phyloP scores from a whole-genome alignment of 192 early-diverging fungal species.

The Mortierella claussenii region DNA sequence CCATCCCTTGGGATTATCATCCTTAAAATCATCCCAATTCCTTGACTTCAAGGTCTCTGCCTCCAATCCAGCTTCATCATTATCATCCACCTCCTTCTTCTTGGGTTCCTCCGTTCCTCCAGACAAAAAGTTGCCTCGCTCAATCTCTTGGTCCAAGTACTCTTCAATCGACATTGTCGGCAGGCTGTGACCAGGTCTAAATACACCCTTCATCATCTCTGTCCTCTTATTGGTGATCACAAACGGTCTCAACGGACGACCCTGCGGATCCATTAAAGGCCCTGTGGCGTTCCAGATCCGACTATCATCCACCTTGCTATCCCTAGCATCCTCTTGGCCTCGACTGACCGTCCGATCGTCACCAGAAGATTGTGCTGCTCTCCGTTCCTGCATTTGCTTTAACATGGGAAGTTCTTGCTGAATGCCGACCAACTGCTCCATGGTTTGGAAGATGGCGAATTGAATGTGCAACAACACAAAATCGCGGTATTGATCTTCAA shows the following conservation, averaged over 20 bases:
- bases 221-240: constrained; percentile 83
- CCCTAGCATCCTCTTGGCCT: constrained; percentile 31
- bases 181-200: constrained; percentile 83
- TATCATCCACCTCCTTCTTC: constrained; percentile 78
- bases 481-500: constrained; percentile 83
- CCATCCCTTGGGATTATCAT: constrained; percentile 77
- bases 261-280: constrained; percentile 62
- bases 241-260: constrained; percentile 84
- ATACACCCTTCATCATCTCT: constrained; percentile 82
- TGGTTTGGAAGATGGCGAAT: constrained; percentile 73
- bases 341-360: constrained; percentile 25
- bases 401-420: constrained; percentile 85
- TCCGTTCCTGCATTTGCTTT: constrained; percentile 74
- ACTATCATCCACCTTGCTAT: constrained; percentile 26
- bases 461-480: constrained; percentile 77
- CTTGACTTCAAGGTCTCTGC: constrained; percentile 87
- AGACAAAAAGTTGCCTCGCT: constrained; percentile 88
- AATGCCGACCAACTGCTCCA: constrained; percentile 76
- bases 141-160: constrained; percentile 87
- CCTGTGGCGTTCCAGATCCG: constrained; percentile 54
- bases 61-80: constrained; percentile 82
- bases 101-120: constrained; percentile 87
- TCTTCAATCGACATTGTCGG: constrained; percentile 98
- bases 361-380: constrained; percentile 27
- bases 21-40: constrained; percentile 93